A percentile compares a stretch with the other conserved stretches of the same genome.
phyloP scores from a whole-genome alignment of 2,329 filamentous ascomycete genomes.

The Thielaviopsis ethacetica region DNA sequence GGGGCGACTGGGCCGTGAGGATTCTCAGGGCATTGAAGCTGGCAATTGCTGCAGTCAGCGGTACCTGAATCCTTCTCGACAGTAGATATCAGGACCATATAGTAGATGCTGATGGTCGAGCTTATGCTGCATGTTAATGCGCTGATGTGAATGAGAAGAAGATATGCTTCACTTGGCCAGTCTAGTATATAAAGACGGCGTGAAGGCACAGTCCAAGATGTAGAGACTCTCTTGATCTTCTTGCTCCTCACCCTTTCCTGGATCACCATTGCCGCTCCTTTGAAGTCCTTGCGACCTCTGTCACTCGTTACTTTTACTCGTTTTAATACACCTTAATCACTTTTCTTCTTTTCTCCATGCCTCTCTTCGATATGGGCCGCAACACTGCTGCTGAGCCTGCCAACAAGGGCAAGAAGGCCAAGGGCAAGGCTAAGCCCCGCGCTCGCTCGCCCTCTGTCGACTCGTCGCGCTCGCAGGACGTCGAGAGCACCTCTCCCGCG shows the following conservation, averaged over 20 bases:
- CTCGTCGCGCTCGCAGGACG: not conserved
- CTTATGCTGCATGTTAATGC: not conserved
- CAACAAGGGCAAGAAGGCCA: not conserved
- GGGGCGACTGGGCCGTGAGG: not conserved
- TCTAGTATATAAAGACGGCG: not conserved
- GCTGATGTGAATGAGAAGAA: not conserved
- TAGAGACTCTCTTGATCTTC: not conserved
- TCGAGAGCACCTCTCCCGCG: not conserved
- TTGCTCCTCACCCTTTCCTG: not conserved
- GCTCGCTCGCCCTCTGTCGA: not conserved
- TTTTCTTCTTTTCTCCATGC: not conserved
- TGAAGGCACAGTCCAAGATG: not conserved
- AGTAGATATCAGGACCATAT: not conserved
- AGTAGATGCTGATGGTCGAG: not conserved
- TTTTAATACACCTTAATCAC: not conserved
- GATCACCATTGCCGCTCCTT: not conserved
- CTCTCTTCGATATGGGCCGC: conserved; percentile 10
- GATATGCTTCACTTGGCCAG: not conserved
- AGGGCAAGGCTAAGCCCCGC: not conserved
- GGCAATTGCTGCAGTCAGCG: not conserved
- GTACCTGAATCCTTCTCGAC: not conserved
- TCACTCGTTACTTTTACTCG: not conserved
- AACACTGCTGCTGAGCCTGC: not conserved
- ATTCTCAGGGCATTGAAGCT: not conserved
- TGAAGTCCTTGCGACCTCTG: not conserved